Evolutionary conservation across 2,329 filamentous ascomycete genomes (phyloP).

Genomic region (Fonsecaea multimorphosa): DNA sequence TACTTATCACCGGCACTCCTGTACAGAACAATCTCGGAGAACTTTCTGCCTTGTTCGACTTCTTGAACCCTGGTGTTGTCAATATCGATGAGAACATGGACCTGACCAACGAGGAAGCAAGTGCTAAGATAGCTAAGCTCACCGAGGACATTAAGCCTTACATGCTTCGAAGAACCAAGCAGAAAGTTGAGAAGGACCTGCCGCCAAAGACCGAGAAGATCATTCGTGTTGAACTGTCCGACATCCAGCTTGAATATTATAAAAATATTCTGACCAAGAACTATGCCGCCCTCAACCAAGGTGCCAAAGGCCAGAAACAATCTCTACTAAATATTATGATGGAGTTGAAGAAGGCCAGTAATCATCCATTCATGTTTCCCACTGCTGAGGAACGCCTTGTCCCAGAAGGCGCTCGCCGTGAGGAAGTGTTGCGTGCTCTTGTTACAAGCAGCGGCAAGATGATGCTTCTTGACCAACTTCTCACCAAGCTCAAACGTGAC

Average conservation of each 20-base stretch:
- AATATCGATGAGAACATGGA: constrained; percentile 92
- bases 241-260: constrained; percentile 97
- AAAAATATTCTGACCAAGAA: constrained; percentile 98
- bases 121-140: constrained; percentile 83
- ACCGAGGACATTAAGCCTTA: constrained; percentile 89
- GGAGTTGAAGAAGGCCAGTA: constrained; percentile 99
- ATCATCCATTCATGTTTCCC: constrained; percentile 97
- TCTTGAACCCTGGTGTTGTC: constrained; percentile 93
- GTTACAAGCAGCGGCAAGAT: constrained; percentile 99
- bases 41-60: constrained; percentile 89
- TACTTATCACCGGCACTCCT: constrained; percentile 95
- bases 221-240: constrained; percentile 93
- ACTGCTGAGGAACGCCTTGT: constrained; percentile 90
- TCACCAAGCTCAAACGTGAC: constrained; percentile 90
- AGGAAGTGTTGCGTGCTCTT: constrained; percentile 88
- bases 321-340: constrained; percentile 98
- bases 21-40: constrained; percentile 97
- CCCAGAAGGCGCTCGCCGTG: constrained; percentile 77
- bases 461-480: constrained; percentile 96
- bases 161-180: constrained; percentile 94
- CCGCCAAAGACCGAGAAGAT: constrained; percentile 99
- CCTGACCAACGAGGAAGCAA: constrained; percentile 77
- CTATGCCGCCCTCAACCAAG: constrained; percentile 91
- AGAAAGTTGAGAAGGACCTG: constrained; percentile 94
- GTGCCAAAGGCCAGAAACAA: constrained; percentile 87